Base-by-base conservation (phyloP, 2,329 filamentous ascomycete genomes). In the Sclerotinia subarctica region DNA sequence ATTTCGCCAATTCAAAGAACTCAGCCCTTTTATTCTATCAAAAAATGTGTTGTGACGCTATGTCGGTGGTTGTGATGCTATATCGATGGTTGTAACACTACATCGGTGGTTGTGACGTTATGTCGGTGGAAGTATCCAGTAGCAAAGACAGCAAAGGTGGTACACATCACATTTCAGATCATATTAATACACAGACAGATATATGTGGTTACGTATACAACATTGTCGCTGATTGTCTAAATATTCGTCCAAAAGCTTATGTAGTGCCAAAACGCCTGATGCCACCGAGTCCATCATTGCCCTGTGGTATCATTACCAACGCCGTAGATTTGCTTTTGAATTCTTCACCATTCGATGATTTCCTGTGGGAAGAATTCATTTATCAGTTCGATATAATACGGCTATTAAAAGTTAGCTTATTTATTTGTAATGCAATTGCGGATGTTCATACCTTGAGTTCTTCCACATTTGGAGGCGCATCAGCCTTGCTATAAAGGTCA, bases 401-500 rank as follows among this genome's bases (percentile, higher is more conserved):
- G 87, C 86, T 87, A 70, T n/a, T 24, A 17, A 21, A 7, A 47
- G 69, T 72, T 66, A 73, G 71, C 38, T 47, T 60, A 11, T 2
- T 2, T 38, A 8, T 51, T 42, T 19, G 21, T 38, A 42, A 47
- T 6, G 71, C 24, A 46, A 29, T 19, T 13, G 21, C 3, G 10
- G 64, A 42, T 4, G n/a, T 69, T 74, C 81, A 72, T 74, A 86
- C 84, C 84, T 94, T 96, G 68, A 96, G 82, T 74, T 91, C 87
- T 76, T 93, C 90, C 0, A 89, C 86, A 68, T 86, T 88, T 1
- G 92, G 93, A 29, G 93, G 84, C 32, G 87, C 91, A 75, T 96
- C 93, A 74, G 89, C 93, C 88, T 96, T 96, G 82, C 90, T 94
- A 82, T 96, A 96, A 64, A 96, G 77, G 77, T 96, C 93, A 75